These are phyloP conservation scores for Zizania palustris DNA, from an alignment of 202 grass and related monocot species.

Conservation along the genomic window DNA sequence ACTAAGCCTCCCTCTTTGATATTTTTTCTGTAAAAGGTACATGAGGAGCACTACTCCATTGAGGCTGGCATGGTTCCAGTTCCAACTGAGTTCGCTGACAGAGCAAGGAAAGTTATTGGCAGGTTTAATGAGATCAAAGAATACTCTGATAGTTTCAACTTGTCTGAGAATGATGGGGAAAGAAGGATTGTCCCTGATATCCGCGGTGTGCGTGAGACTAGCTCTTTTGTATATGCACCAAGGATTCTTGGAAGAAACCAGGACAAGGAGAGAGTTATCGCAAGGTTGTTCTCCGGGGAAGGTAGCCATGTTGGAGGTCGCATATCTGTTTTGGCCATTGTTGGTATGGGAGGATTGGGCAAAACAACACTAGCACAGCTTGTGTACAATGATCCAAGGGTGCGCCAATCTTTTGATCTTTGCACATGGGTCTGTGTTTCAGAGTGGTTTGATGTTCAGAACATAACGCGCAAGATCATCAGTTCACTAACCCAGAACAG, in stretches of 20 bases:
- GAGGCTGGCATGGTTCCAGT: constrained; percentile 1
- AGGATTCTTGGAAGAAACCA: constrained; percentile 42
- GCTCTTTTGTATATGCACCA: constrained; percentile 19
- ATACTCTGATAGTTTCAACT: background rate
- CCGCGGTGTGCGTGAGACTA: background rate
- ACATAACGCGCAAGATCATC: constrained; percentile 30
- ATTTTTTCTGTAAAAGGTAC: background rate
- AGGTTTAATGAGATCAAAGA: constrained; percentile 41
- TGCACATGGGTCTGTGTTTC: constrained; percentile 39
- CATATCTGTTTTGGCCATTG: constrained; percentile 22
- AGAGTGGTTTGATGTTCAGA: constrained; percentile 26
- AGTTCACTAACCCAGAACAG: background rate
- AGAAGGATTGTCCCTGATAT: background rate
- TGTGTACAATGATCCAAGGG: constrained; percentile 24
- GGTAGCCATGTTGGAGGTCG: background rate
- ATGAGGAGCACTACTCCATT: background rate
- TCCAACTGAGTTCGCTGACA: constrained; percentile 27
- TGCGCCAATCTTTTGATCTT: constrained; percentile 12
- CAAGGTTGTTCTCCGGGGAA: background rate
- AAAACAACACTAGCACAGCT: constrained; percentile 49
- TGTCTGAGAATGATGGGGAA: background rate
- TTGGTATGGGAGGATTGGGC: constrained; percentile 47
- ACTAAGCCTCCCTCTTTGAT: background rate
- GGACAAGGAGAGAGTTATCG: constrained; percentile 32
- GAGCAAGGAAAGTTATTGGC: constrained; percentile 16